phyloP scores from a whole-genome alignment of 495 filamentous ascomycete genomes.

The Neurospora cerealis region DNA sequence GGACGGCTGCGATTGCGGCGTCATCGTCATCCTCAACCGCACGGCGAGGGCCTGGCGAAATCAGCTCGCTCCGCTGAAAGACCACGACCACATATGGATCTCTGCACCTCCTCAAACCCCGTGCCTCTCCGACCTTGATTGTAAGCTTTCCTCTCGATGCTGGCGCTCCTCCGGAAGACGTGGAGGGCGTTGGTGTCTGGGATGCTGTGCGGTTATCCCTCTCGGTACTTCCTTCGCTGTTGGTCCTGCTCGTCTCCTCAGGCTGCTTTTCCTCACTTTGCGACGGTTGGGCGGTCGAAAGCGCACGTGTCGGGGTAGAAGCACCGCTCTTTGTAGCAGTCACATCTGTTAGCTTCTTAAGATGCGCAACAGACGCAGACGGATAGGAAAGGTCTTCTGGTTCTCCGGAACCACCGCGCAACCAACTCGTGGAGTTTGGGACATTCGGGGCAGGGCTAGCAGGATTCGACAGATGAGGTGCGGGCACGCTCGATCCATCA shows the following conservation, averaged over 20 bases:
- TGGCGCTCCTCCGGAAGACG: slow-evolving; percentile 45
- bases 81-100: slow-evolving; percentile 95
- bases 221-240: slow-evolving; percentile 24
- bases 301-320: slow-evolving; percentile 74
- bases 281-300: slow-evolving; percentile 46
- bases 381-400: slow-evolving; percentile 43
- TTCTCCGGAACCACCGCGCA: slow-evolving; percentile 36
- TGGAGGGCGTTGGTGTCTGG: slow-evolving; percentile 26
- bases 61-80: slow-evolving; percentile 92
- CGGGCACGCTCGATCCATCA: slow-evolving; percentile 54
- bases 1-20: slow-evolving; percentile 26
- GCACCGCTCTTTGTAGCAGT: slow-evolving; percentile 77
- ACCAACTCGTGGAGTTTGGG: slow-evolving; percentile 43
- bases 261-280: slow-evolving; percentile 24
- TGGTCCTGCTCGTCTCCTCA: slow-evolving; percentile 26
- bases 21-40: slow-evolving; percentile 41
- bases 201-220: slow-evolving; percentile 27
- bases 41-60: slow-evolving; percentile 68
- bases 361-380: slow-evolving; percentile 51
- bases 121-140: slow-evolving; percentile 76
- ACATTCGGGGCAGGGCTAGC: slow-evolving; percentile 47
- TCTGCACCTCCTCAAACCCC: slow-evolving; percentile 67
- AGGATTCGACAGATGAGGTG: slow-evolving; percentile 69
- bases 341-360: slow-evolving; percentile 83
- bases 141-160: slow-evolving; percentile 79